Evolutionary conservation across 257 asterid genomes (phyloP).

Genomic region (Sherardia arvensis): DNA sequence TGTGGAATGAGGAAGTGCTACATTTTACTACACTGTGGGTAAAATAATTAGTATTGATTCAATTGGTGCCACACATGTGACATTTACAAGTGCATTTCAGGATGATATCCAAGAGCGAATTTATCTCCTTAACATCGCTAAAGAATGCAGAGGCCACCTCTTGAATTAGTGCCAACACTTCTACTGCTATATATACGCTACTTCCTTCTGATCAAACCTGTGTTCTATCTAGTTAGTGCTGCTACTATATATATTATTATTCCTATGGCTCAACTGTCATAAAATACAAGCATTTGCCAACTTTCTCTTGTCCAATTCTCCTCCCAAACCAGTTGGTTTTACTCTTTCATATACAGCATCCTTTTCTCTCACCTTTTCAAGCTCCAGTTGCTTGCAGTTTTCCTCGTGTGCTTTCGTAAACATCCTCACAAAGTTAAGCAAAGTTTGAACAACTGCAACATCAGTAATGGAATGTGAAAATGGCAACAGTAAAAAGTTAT

Average conservation of each 20-base stretch:
- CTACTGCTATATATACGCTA: neutral
- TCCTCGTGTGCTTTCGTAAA: slow-evolving; percentile 55
- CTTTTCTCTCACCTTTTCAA: slow-evolving; percentile 59
- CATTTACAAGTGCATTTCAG: neutral
- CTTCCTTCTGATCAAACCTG: slow-evolving; percentile 1
- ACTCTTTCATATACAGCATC: slow-evolving; percentile 40
- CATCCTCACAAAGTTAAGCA: slow-evolving; percentile 68
- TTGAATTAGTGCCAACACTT: neutral
- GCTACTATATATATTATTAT: neutral
- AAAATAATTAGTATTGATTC: neutral
- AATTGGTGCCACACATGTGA: neutral
- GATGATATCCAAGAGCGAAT: neutral
- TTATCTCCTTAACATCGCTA: neutral
- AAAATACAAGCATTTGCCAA: neutral
- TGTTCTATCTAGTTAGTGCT: neutral
- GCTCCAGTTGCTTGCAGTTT: slow-evolving; percentile 59
- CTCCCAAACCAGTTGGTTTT: neutral
- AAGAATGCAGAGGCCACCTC: slow-evolving; percentile 2
- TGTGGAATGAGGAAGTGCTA: too few relatives aligned
- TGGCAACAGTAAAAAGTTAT: neutral
- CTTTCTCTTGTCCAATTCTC: neutral
- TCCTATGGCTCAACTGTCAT: neutral
- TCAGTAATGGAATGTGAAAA: neutral
- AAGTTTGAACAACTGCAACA: slow-evolving; percentile 58
- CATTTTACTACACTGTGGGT: neutral